Percentiles rank a stretch among this genome's conserved stretches.
phyloP scores from a whole-genome alignment of 2,329 filamentous ascomycete genomes.

The Curvularia spicifera region DNA sequence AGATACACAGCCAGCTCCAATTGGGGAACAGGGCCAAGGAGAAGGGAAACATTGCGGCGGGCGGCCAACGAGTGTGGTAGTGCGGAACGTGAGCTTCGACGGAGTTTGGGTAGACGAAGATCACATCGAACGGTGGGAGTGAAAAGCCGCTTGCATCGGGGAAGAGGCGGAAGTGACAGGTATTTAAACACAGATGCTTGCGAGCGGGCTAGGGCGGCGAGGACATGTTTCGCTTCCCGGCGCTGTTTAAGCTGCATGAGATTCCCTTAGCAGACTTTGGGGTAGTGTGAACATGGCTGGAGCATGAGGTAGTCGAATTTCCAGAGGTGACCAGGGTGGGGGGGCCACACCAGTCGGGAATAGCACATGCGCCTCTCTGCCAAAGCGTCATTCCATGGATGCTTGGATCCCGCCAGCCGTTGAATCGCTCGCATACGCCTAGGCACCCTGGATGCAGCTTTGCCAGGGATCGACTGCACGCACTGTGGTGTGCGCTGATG shows the following conservation, averaged over 20 bases:
- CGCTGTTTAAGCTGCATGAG: conserved; percentile 50
- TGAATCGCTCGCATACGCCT: conserved; percentile 47
- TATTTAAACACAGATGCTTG: conserved; percentile 50
- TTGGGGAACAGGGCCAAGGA: conserved; percentile 45
- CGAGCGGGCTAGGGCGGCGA: conserved; percentile 48
- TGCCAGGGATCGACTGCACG: conserved; percentile 47
- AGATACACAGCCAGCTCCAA: conserved; percentile 51
- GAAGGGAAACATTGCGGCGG: conserved; percentile 49
- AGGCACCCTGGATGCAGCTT: conserved; percentile 40
- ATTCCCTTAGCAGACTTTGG: conserved; percentile 51
- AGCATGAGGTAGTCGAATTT: conserved; percentile 51
- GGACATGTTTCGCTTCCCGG: conserved; percentile 49
- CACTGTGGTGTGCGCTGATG: conserved; percentile 22
- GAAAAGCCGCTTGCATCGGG: conserved; percentile 49
- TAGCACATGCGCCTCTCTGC: conserved; percentile 43
- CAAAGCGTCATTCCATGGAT: conserved; percentile 49
- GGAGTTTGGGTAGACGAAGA: conserved; percentile 46
- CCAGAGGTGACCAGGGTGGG: conserved; percentile 39
- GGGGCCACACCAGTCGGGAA: conserved; percentile 36
- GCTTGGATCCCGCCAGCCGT: conserved; percentile 51
- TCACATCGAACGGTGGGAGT: conserved; percentile 50
- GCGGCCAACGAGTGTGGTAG: conserved; percentile 48
- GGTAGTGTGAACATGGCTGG: conserved; percentile 50
- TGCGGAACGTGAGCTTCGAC: conserved; percentile 44
- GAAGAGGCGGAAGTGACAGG: conserved; percentile 48